Conservation (phyloP, 1,139 yeast genomes). For the Lodderomyces margitis region DNA sequence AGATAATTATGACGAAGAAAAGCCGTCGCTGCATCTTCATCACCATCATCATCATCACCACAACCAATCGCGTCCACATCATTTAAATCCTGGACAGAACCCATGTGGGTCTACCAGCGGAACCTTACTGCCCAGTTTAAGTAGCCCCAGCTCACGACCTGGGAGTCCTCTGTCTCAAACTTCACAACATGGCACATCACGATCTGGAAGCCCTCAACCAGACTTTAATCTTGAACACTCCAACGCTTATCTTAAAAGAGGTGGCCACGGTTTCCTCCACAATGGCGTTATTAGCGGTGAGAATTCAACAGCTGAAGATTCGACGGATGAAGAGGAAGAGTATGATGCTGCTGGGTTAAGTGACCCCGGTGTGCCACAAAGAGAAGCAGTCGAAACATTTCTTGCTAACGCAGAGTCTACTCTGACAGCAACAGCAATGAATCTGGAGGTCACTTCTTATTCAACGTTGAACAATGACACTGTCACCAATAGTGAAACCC, state of each 20-base stretch:
- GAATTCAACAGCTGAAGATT: not conserved
- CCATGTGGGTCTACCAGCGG: too few species aligned
- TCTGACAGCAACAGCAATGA: not conserved
- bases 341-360: not conserved
- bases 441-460: not conserved
- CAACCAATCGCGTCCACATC: too few species aligned
- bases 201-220: not conserved
- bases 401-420: not conserved
- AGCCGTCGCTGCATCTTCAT: not conserved
- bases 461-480: not conserved
- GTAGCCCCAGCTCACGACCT: too few species aligned
- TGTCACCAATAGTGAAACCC: not conserved
- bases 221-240: not conserved
- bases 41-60: not conserved
- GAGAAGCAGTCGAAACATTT: conserved; percentile 1
- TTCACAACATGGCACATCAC: too few species aligned
- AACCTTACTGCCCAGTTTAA: too few species aligned
- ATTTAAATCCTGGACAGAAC: too few species aligned
- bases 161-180: too few species aligned
- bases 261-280: not conserved
- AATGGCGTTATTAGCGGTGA: not conserved
- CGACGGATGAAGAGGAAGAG: conserved; percentile 3
- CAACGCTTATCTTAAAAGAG: not conserved
- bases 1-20: not conserved
- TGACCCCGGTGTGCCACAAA: not conserved